Evolutionary conservation across 768 basidiomycete species (phyloP).

Genomic region (Suillus paluster): DNA sequence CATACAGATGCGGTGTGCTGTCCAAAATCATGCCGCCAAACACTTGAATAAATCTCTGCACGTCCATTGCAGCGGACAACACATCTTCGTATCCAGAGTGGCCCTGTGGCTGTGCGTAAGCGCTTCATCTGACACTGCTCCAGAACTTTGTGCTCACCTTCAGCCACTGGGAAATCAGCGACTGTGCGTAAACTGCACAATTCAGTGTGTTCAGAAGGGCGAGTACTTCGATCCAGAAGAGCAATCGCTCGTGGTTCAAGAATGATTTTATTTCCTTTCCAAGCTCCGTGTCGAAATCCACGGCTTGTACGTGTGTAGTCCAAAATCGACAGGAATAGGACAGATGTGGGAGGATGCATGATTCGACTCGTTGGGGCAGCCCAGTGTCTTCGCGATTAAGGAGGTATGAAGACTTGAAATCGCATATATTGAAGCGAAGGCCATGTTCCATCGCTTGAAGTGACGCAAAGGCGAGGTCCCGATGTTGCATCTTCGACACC

Average conservation of each 20-base stretch:
- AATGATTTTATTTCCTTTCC: conserved; percentile 1
- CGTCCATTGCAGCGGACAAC: conserved; percentile 12
- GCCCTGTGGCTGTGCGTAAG: conserved; percentile 3
- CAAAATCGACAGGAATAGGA: conserved; percentile 19
- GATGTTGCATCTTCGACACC: background rate
- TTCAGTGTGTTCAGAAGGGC: conserved; percentile 3
- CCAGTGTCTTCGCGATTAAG: conserved; percentile 29
- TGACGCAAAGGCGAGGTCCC: conserved; percentile 15
- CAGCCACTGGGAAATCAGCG: background rate
- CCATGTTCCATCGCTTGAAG: conserved; percentile 31
- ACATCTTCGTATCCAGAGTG: background rate
- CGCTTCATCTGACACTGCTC: background rate
- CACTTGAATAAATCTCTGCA: conserved; percentile 13
- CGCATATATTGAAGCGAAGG: conserved; percentile 42
- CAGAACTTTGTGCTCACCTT: background rate
- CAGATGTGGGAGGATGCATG: conserved; percentile 6
- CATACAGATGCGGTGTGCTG: conserved; percentile 28
- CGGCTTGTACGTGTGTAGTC: conserved; percentile 12
- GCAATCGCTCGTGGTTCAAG: conserved; percentile 7
- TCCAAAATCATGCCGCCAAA: conserved; percentile 18
- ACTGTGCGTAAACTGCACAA: background rate
- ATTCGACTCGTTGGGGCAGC: background rate
- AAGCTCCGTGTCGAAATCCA: background rate
- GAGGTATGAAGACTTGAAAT: conserved; percentile 34
- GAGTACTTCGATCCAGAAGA: conserved; percentile 13